Evolutionary conservation across 768 basidiomycete genomes (phyloP), one percentile per base, ranked within the genome.

Genomic region (Kwoniella pini): DNA sequence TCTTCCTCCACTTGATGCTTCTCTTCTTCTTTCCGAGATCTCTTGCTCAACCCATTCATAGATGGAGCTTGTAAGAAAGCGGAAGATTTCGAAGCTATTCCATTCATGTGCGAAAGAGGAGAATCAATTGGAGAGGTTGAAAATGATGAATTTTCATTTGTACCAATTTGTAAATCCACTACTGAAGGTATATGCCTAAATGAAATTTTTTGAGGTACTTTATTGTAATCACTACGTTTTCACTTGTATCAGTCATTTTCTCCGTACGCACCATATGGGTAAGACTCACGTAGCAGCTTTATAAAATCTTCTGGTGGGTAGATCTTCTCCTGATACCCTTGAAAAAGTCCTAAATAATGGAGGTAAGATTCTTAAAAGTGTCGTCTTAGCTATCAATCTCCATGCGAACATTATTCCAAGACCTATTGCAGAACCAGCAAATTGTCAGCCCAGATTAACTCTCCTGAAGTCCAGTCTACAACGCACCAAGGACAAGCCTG

Each of bases 291-390:
- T 92, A 28, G 93, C 90, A 27, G 91, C 88, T 4, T 87, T 89
- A 76, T 98, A 96, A 79, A 91, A 91, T 15, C 91, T 83, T 10
- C 95, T 84, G 62, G 86, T 85, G 0, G 94, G 95, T 3, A 97
- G 84, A 70, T 90, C 83, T 38, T 85, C 81, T 27, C 82, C 83
- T 7, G 89, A 82, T 24, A 74, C 1, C 33, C 53, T 62, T 1
- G 75, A 62, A 62, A 90, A 81, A 44, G 85, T 80, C 59, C 94
- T 88, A 83, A 91, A 96, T 17, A 86, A 81, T 0, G 91, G 90
- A 0, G 94, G 94, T 0, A 97, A 85, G 44, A 88, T 79, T 6
- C 85, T 70, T 68, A 91, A 89, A 19, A 91, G 78, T 2, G 84
- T 73, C 0, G 86, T 84, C 77, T 97, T 98, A 9, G 90, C 90